These are phyloP conservation scores for Auricularia sp. DNA, from an alignment of 768 basidiomycete species.

Conservation along the genomic window DNA sequence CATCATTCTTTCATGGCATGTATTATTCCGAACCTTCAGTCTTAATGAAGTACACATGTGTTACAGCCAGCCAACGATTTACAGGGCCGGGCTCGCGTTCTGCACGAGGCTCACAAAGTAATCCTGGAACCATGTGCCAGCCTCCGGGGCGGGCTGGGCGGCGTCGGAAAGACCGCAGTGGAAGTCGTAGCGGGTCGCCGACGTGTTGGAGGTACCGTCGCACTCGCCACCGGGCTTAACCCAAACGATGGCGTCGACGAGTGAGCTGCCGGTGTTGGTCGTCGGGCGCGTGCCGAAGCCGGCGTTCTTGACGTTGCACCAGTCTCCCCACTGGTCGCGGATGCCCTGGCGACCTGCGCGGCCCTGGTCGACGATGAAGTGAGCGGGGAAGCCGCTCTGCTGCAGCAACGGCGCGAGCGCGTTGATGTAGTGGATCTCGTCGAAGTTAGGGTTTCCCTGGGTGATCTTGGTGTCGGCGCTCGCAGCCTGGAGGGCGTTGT, in stretches of 20 bases:
- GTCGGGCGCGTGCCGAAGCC: conserved; percentile 56
- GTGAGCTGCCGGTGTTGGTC: conserved; percentile 39
- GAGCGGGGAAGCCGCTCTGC: conserved; percentile 40
- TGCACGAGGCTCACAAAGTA: conserved; percentile 50
- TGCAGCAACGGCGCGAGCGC: conserved; percentile 40
- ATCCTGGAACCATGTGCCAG: conserved; percentile 61
- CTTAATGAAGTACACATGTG: no score
- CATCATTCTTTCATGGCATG: no score
- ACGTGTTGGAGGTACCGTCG: conserved; percentile 51
- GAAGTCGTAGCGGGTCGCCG: conserved; percentile 41
- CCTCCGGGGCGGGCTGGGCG: conserved; percentile 46
- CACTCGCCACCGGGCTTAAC: conserved; percentile 61
- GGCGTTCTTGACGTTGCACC: conserved; percentile 58
- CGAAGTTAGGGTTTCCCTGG: conserved; percentile 49
- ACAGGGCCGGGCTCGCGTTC: conserved; percentile 42
- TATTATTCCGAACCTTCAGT: no score
- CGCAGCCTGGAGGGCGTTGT: conserved; percentile 31
- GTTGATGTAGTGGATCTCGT: conserved; percentile 51
- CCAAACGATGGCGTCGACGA: conserved; percentile 56
- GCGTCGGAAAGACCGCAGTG: conserved; percentile 34
- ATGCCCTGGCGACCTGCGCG: conserved; percentile 55
- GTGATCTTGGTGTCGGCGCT: conserved; percentile 49
- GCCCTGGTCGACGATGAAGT: conserved; percentile 60
- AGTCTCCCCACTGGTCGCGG: conserved; percentile 53
- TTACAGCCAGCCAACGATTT: background rate